Evolutionary conservation across 2,329 filamentous ascomycete genomes (phyloP).

Genomic region (Periconia digitata): DNA sequence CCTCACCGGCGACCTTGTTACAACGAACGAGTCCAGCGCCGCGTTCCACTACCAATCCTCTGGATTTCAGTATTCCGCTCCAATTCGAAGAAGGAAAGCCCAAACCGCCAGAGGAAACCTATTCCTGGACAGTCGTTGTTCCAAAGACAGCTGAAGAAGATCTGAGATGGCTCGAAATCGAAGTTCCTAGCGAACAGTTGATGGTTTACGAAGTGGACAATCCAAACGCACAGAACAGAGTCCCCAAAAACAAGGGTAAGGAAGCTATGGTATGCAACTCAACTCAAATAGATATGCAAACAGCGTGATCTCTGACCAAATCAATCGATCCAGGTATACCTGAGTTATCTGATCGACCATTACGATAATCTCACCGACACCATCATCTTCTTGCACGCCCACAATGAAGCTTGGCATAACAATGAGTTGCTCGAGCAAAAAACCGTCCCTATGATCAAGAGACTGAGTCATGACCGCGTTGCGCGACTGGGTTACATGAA

Average conservation of each 20-base stretch:
- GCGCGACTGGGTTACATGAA: conserved; percentile 61
- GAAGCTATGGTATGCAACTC: conserved; percentile 55
- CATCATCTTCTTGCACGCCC: conserved; percentile 61
- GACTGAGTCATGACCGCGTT: conserved; percentile 56
- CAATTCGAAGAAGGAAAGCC: conserved; percentile 30
- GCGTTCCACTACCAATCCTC: conserved; percentile 24
- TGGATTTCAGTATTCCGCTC: conserved; percentile 40
- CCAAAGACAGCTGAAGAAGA: conserved; percentile 43
- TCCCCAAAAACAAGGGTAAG: conserved; percentile 62
- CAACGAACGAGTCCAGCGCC: conserved; percentile 12
- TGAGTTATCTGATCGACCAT: conserved; percentile 65
- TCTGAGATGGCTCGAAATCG: conserved; percentile 38
- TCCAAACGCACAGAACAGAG: conserved; percentile 50
- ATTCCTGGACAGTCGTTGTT: conserved; percentile 39
- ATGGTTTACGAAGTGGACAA: conserved; percentile 58
- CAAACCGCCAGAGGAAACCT: conserved; percentile 40
- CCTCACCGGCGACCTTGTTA: conserved; percentile 17
- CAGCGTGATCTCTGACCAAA: conserved; percentile 3
- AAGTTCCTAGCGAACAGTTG: conserved; percentile 37
- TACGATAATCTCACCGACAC: conserved; percentile 62
- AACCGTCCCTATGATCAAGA: conserved; percentile 52
- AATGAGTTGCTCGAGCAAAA: conserved; percentile 56
- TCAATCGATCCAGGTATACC: conserved; percentile 46
- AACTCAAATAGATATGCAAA: not conserved
- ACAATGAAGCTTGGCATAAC: conserved; percentile 61